phyloP scores from a whole-genome alignment of 2,329 filamentous ascomycete species.

The Cladophialophora bantiana region DNA sequence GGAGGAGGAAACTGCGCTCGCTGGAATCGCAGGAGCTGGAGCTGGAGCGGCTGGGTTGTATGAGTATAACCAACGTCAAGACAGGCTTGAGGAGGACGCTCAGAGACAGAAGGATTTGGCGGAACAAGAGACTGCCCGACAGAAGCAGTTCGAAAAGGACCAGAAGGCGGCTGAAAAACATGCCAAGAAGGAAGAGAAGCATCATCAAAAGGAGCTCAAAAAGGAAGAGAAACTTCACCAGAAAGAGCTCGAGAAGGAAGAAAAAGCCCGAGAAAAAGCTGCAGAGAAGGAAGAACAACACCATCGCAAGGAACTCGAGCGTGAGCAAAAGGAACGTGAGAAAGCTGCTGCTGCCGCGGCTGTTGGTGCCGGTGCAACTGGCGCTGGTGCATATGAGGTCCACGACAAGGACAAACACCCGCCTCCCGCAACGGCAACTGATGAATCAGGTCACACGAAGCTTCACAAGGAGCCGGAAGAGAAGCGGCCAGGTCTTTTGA shows the following conservation, averaged over 20 bases:
- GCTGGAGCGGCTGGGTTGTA: constrained; percentile 34
- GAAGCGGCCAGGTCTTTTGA: constrained; percentile 39
- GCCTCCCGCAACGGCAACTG: constrained; percentile 14
- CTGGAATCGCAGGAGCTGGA: constrained; percentile 24
- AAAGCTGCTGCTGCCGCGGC: constrained; percentile 28
- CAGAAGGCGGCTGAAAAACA: constrained; percentile 33
- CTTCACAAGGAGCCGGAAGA: constrained; percentile 36
- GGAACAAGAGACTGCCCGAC: constrained; percentile 34
- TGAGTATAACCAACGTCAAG: constrained; percentile 30
- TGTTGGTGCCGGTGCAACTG: constrained; percentile 24
- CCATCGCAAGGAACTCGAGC: constrained; percentile 25
- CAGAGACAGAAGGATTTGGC: constrained; percentile 34
- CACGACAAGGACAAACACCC: constrained; percentile 27
- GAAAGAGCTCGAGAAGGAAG: constrained; percentile 29
- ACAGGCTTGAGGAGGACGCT: constrained; percentile 24
- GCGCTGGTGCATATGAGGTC: constrained; percentile 26
- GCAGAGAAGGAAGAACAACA: constrained; percentile 22
- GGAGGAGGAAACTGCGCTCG: constrained; percentile 25
- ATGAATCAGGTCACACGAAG: constrained; percentile 30
- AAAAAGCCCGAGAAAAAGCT: constrained; percentile 20
- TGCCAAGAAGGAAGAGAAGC: constrained; percentile 33
- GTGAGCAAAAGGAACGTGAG: constrained; percentile 21
- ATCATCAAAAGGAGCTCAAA: constrained; percentile 29
- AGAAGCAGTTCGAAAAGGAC: constrained; percentile 34
- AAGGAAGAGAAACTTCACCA: constrained; percentile 30